Evolutionary conservation across 2,329 filamentous ascomycete species (phyloP).

Genomic region (Aphanoascus verrucosus): DNA sequence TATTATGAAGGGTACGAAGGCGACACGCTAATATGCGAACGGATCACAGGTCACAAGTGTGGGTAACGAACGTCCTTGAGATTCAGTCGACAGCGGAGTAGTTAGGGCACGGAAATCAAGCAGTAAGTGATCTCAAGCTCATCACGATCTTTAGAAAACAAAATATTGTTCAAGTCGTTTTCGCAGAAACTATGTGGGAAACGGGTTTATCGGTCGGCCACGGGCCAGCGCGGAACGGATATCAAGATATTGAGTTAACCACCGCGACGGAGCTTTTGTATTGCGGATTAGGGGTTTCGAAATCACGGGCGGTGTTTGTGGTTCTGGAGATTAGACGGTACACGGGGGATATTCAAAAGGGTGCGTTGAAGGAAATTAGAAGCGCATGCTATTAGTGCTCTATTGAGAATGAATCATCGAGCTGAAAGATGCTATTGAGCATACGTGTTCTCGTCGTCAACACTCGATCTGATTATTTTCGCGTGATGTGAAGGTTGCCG

Average conservation of each 20-base stretch:
- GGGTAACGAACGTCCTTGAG: background rate
- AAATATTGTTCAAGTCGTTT: background rate
- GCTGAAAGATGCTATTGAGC: background rate
- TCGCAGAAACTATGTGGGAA: background rate
- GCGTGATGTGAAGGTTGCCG: background rate
- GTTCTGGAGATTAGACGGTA: background rate
- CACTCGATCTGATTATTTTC: background rate
- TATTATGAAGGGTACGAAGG: too few species aligned
- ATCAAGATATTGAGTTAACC: background rate
- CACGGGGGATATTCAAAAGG: background rate
- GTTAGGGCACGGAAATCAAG: background rate
- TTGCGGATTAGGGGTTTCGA: background rate
- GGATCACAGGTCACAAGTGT: too few species aligned
- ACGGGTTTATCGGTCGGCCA: background rate
- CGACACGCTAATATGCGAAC: too few species aligned
- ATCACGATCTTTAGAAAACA: background rate
- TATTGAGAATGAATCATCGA: background rate
- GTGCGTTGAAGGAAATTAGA: background rate
- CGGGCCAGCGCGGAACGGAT: background rate
- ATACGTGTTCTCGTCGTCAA: constrained; percentile 4
- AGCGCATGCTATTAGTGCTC: background rate
- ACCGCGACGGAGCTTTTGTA: background rate
- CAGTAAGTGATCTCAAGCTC: background rate
- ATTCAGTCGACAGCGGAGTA: background rate
- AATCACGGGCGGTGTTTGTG: background rate